phyloP scores from a whole-genome alignment of 176 grass and related monocot genomes.

The Otatea glauca region DNA sequence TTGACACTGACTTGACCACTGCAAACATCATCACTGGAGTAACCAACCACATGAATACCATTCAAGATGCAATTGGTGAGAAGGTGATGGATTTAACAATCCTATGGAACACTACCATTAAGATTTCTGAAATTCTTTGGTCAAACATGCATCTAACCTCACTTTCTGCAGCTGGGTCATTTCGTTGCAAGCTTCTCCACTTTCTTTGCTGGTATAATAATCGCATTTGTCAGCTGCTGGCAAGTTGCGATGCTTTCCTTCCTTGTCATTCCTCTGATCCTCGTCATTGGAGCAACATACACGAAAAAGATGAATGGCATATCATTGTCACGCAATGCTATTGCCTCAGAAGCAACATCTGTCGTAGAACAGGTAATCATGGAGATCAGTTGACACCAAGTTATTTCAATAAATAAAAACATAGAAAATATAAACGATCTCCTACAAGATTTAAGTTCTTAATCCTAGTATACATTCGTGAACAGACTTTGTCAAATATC shows the following conservation, averaged over 20 bases:
- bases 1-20: conserved; percentile 56
- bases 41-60: conserved; percentile 55
- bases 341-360: conserved; percentile 54
- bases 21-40: conserved; percentile 49
- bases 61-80: conserved; percentile 67
- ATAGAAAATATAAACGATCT: neutral
- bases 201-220: conserved; percentile 48
- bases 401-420: conserved; percentile 13
- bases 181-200: conserved; percentile 55
- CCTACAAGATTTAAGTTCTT: neutral
- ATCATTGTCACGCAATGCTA: conserved; percentile 30
- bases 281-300: conserved; percentile 50
- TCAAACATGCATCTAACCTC: conserved; percentile 34
- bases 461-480: conserved; percentile 19
- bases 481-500: conserved; percentile 56
- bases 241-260: conserved; percentile 53
- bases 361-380: conserved; percentile 57
- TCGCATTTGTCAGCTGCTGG: conserved; percentile 56
- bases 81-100: conserved; percentile 40
- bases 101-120: neutral
- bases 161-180: conserved; percentile 54
- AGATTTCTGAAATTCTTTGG: neutral
- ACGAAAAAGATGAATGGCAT: conserved; percentile 44
- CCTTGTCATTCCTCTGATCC: conserved; percentile 53
- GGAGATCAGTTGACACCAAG: neutral